A percentile compares a stretch with the other conserved stretches of the same genome.
Conservation (phyloP, 1,284 basidiomycete genomes). For the Trametes pubescens region DNA sequence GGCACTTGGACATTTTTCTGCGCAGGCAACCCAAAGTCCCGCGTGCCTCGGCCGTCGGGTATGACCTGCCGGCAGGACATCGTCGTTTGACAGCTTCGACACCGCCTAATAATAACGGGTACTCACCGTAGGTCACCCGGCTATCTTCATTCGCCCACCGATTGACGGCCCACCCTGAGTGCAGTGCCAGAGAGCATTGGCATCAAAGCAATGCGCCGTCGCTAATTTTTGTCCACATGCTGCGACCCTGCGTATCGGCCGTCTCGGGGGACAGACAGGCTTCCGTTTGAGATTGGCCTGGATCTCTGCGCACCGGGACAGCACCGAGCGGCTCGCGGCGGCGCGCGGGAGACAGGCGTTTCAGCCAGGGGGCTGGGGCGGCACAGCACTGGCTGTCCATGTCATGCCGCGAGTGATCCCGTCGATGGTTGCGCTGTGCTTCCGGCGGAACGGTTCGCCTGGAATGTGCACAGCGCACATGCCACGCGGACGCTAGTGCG, state of each 20-base stretch:
- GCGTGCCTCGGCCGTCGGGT: not conserved
- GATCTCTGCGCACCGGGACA: not conserved
- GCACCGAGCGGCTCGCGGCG: not conserved
- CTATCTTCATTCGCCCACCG: not conserved
- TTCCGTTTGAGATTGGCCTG: not conserved
- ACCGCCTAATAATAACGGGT: not conserved
- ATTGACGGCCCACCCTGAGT: not conserved
- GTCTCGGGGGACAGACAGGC: not conserved
- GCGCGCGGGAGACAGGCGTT: not conserved
- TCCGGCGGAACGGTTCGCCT: not conserved
- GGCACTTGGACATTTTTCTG: not conserved
- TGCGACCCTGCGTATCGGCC: not conserved
- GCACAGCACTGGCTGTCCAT: not conserved
- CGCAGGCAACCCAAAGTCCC: not conserved
- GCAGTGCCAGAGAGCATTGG: not conserved
- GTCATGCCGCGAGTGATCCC: conserved; percentile 7
- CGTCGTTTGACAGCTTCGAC: not conserved
- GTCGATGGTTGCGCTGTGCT: conserved; percentile 9
- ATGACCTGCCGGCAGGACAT: not conserved
- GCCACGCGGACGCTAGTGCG: not conserved
- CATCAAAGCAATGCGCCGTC: not conserved
- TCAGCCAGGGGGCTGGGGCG: not conserved
- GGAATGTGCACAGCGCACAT: not conserved
- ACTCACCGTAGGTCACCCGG: not conserved
- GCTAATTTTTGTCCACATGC: not conserved